Percentiles rank a stretch among this genome's conserved stretches.
Conservation (phyloP, 1,284 basidiomycete species). For the Ustilago curta region DNA sequence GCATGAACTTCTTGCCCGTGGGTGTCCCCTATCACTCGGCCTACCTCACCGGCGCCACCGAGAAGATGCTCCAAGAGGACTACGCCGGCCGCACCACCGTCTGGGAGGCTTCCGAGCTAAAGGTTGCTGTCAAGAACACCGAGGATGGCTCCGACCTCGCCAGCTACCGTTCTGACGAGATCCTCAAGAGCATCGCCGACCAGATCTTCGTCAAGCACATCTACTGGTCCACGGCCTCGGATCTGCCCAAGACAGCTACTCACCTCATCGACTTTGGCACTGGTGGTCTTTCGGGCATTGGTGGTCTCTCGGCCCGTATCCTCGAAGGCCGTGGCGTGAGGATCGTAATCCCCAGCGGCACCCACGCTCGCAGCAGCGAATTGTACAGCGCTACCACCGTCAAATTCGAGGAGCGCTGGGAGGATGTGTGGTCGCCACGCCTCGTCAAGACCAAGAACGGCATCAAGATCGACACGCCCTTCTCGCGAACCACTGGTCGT, state of each 20-base stretch:
- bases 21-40: slow-evolving; percentile 94
- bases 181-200: slow-evolving; percentile 61
- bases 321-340: slow-evolving; percentile 92
- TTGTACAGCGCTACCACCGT: slow-evolving; percentile 77
- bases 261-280: slow-evolving; percentile 95
- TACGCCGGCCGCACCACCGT: slow-evolving; percentile 72
- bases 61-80: slow-evolving; percentile 81
- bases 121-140: slow-evolving; percentile 89
- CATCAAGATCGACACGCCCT: slow-evolving; percentile 83
- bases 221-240: slow-evolving; percentile 89
- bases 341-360: slow-evolving; percentile 71
- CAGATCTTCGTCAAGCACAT: slow-evolving; percentile 93
- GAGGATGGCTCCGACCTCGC: slow-evolving; percentile 72
- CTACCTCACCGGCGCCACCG: slow-evolving; percentile 82
- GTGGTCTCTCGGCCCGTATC: slow-evolving; percentile 87
- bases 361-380: slow-evolving; percentile 58
- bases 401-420: slow-evolving; percentile 88
- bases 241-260: slow-evolving; percentile 83
- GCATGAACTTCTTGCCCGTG: slow-evolving; percentile 90
- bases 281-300: slow-evolving; percentile 92
- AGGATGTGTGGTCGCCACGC: slow-evolving; percentile 83
- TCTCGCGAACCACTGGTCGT: slow-evolving; percentile 93
- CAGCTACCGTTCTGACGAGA: slow-evolving; percentile 43
- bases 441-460: slow-evolving; percentile 80
- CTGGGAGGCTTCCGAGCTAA: slow-evolving; percentile 81